Conservation (phyloP, 306 rosid genomes). For the Prunus dulcis region DNA sequence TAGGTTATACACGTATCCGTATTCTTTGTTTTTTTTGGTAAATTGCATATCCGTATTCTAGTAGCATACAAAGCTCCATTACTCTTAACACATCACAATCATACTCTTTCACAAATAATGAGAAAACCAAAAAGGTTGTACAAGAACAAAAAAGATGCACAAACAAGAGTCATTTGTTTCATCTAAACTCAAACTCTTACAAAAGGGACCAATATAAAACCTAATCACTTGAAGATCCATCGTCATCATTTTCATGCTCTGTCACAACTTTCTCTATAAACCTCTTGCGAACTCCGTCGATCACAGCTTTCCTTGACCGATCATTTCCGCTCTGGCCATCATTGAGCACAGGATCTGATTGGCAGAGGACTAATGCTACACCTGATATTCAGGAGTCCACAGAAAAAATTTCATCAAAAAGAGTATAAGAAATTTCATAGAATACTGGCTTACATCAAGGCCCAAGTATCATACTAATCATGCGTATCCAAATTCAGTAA, state of each 20-base stretch:
- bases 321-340: conserved; percentile 68
- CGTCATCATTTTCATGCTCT: conserved; percentile 67
- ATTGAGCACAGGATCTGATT: conserved; percentile 82
- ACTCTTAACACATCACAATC: too few species aligned
- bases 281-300: conserved; percentile 74
- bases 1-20: too few species aligned
- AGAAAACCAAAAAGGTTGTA: neutral
- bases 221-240: conserved; percentile 84
- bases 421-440: too few species aligned
- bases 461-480: too few species aligned
- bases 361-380: conserved; percentile 88
- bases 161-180: conserved; percentile 21
- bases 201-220: conserved; percentile 7
- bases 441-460: too few species aligned
- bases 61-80: too few species aligned
- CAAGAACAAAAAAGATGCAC: conserved; percentile 8
- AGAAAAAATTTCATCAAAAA: neutral
- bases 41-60: too few species aligned
- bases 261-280: conserved; percentile 75
- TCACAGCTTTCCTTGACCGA: conserved; percentile 67
- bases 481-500: too few species aligned
- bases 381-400: conserved; percentile 36
- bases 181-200: neutral
- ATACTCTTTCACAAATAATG: neutral
- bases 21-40: too few species aligned